Base-by-base conservation (phyloP, 768 basidiomycete genomes). In the Naganishia kalamii region DNA sequence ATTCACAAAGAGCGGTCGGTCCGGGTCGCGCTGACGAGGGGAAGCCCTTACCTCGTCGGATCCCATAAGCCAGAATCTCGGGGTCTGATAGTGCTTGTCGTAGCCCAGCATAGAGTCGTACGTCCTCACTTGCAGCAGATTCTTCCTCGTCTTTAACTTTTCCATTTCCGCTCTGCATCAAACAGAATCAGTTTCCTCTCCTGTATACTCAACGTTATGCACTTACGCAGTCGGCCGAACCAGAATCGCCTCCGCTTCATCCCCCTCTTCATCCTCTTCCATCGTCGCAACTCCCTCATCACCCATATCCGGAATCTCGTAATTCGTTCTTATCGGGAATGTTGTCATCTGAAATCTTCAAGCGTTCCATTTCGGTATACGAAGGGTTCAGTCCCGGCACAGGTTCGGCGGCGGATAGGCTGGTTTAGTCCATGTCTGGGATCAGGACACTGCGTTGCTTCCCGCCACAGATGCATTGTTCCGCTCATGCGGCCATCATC, bases 51-150 rank as follows among this genome's bases (percentile, higher is more conserved):
- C 92, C 85, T 98, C 96, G 75, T 97, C 93, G 75, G 96, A 97
- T 21, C 96, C 96, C 69, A 93, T 85, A 65, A 99, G 80, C 96
- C 96, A 99, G 76, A 97, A 88, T 70, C 94, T 86, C 25, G 96
- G 96, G 13, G 93, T 97, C 79, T 98, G 96, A 80, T 99, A 98
- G 79, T 93, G 94, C 81, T 98, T 99, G 84, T 99, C 96, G 78
- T 98, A 99, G 51, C 90, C 91, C 82, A 99, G 98, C 88, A 96
- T 90, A 73, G 96, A 93, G 77, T 99, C 96, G 81, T 99, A 99
- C 12, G 94, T 99, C 74, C 96, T 85, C 43, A 98, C 91, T 83
- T 93, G 90, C 44, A 98, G 81, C 29, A 97, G 82, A 72, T 96
- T 96, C 63, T 85, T 85, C 67, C 86, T 89, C 35, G 86, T 84